Evolutionary conservation across 2,329 filamentous ascomycete genomes (phyloP), one percentile per base, ranked within the genome.

Genomic region (Domatiomyces globalis): DNA sequence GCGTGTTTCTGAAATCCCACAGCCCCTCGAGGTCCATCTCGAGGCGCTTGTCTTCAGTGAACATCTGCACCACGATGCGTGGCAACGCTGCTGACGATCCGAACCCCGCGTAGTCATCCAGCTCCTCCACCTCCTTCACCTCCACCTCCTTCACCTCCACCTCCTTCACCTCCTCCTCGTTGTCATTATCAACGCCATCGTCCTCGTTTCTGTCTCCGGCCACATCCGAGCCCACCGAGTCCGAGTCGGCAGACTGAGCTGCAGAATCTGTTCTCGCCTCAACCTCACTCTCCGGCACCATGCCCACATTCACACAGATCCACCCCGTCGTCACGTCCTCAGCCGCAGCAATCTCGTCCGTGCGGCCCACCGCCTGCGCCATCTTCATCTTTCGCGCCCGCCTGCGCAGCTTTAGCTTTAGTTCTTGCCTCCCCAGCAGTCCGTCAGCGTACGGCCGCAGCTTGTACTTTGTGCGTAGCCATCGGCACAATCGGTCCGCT

Each of bases 321-420:
- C 92, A 98, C 8, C 88, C 89, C 0, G 90, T 95, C 10, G 84
- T 83, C 49, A 95, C 90, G 63, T 95, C 87, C 60, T 95, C 89
- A 1, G 76, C 71, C 46, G 76, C 77, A 12, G 75, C 75, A 9
- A 79, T 78, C 5, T 79, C 73, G 42, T 69, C 66, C 6, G 68
- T 58, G 46, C 77, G 74, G n/a, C 81, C 80, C 0, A 80, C 78
- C 53, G 78, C 84, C 12, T 85, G 87, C 59, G 94, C 71, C 54
- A 95, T 72, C 66, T 87, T 87, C 29, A 87, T 85, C 60, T 84
- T 83, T 65, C 87, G 86, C 6, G 85, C 81, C 65, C 89, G 84
- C 43, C 92, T 76, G 36, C 84, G 76, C 56, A 95, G 69, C 65
- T 90, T 94, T 48, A 88, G 81, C 67, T 94, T 95, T 53, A 96